phyloP scores from a whole-genome alignment of 2,329 filamentous ascomycete genomes.

The Epichloe aotearoae region DNA sequence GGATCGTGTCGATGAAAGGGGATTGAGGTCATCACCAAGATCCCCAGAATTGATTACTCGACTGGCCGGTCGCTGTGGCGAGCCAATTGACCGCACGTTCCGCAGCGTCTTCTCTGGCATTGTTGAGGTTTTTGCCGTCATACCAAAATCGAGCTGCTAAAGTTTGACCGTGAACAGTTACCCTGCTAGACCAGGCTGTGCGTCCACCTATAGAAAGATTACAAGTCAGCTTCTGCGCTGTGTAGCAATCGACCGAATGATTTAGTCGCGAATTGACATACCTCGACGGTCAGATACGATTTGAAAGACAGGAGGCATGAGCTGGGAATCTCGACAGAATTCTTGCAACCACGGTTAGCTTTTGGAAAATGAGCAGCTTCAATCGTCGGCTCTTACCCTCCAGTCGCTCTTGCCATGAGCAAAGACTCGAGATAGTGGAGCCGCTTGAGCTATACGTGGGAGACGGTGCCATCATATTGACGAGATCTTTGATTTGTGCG shows the following conservation, averaged over 20 bases:
- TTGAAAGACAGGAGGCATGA: slow-evolving; percentile 47
- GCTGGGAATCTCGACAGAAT: slow-evolving; percentile 40
- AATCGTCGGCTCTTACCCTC: slow-evolving; percentile 26
- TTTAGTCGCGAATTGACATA: slow-evolving; percentile 22
- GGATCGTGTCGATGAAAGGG: background rate
- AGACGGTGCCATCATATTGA: slow-evolving; percentile 11
- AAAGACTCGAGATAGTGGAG: slow-evolving; percentile 10
- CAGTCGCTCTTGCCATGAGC: slow-evolving; percentile 43
- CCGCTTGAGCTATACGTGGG: slow-evolving; percentile 15
- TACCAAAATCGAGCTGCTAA: slow-evolving; percentile 80
- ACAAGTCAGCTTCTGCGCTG: background rate
- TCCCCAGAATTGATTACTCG: slow-evolving; percentile 13
- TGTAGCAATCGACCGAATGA: background rate
- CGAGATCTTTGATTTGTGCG: background rate
- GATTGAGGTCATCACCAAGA: slow-evolving; percentile 8
- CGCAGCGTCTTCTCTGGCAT: slow-evolving; percentile 83
- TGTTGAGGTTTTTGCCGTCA: slow-evolving; percentile 76
- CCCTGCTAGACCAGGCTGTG: slow-evolving; percentile 78
- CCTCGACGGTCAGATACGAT: slow-evolving; percentile 65
- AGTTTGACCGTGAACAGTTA: slow-evolving; percentile 53
- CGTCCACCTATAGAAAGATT: slow-evolving; percentile 50
- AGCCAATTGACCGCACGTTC: slow-evolving; percentile 60
- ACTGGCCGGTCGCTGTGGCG: slow-evolving; percentile 20
- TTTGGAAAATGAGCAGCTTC: background rate
- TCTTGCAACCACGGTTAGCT: slow-evolving; percentile 25